These are phyloP conservation scores for Entomortierella chlamydospora DNA, from an alignment of 192 early-diverging fungal species.

Conservation along the genomic window DNA sequence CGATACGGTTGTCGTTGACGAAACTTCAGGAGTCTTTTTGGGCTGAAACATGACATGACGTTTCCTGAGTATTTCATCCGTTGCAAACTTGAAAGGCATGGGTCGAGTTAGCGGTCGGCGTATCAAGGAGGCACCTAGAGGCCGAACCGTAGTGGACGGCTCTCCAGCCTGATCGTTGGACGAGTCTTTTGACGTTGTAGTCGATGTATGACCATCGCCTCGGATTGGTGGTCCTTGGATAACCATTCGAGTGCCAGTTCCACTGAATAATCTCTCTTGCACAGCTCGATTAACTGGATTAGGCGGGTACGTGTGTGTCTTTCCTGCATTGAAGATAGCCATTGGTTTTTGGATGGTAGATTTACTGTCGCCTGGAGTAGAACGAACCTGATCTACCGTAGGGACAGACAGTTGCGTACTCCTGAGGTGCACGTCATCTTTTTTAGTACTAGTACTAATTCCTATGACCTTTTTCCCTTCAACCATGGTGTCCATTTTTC, in stretches of 20 bases:
- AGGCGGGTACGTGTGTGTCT: neutral
- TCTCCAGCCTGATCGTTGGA: neutral
- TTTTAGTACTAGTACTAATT: neutral
- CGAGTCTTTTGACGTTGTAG: neutral
- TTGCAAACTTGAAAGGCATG: constrained; percentile 31
- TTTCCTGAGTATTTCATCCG: constrained; percentile 23
- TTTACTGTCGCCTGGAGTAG: neutral
- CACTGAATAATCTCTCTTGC: neutral
- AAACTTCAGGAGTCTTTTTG: neutral
- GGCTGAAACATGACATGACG: constrained; percentile 30
- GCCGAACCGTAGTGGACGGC: neutral
- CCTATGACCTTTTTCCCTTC: neutral
- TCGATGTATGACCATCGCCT: neutral
- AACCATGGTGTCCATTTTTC: neutral
- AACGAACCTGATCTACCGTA: neutral
- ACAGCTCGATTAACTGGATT: neutral
- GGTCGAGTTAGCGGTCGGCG: constrained; percentile 19
- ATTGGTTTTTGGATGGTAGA: neutral
- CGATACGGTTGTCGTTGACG: neutral
- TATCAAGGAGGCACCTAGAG: neutral
- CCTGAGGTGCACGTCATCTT: neutral
- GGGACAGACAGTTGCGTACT: neutral
- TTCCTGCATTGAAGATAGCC: neutral
- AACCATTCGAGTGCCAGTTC: neutral
- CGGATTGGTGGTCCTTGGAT: constrained; percentile 30